phyloP scores from a whole-genome alignment of 768 basidiomycete species.

The Mycena metata region DNA sequence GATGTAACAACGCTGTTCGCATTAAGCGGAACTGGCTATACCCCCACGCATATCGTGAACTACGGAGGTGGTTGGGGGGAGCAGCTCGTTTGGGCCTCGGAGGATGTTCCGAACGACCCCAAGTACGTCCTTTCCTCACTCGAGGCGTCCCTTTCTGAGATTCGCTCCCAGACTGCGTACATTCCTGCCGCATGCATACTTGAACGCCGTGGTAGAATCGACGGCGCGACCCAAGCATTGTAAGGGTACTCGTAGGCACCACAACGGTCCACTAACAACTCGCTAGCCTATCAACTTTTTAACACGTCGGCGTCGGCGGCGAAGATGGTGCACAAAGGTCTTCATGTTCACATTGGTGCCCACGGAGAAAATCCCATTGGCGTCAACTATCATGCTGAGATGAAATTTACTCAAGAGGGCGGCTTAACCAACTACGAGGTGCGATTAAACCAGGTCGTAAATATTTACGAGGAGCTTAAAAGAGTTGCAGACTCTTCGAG shows the following conservation, averaged over 20 bases:
- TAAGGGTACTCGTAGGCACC: conserved; percentile 46
- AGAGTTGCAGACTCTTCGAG: conserved; percentile 66
- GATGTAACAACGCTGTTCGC: conserved; percentile 75
- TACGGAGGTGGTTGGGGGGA: conserved; percentile 83
- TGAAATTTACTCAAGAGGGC: conserved; percentile 73
- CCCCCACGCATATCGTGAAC: conserved; percentile 83
- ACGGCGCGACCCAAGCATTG: conserved; percentile 71
- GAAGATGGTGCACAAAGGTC: conserved; percentile 75
- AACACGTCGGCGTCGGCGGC: conserved; percentile 79
- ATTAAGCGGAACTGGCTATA: conserved; percentile 76
- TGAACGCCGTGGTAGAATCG: conserved; percentile 72
- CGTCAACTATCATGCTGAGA: conserved; percentile 83
- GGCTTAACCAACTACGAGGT: conserved; percentile 82
- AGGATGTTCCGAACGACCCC: conserved; percentile 75
- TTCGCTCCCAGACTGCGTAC: conserved; percentile 63
- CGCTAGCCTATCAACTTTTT: conserved; percentile 71
- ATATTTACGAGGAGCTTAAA: neutral
- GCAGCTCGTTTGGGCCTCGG: conserved; percentile 74
- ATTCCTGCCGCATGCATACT: conserved; percentile 74
- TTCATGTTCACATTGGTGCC: conserved; percentile 76
- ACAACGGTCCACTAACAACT: conserved; percentile 18
- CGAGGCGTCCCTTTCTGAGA: neutral
- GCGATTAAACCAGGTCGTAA: conserved; percentile 1
- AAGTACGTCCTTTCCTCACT: conserved; percentile 60
- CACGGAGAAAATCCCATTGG: conserved; percentile 83